Percentiles rank a stretch among this genome's conserved stretches.
These are phyloP conservation scores for Raddia distichophylla DNA, from an alignment of 176 grass and related monocot genomes.

Conservation along the genomic window DNA sequence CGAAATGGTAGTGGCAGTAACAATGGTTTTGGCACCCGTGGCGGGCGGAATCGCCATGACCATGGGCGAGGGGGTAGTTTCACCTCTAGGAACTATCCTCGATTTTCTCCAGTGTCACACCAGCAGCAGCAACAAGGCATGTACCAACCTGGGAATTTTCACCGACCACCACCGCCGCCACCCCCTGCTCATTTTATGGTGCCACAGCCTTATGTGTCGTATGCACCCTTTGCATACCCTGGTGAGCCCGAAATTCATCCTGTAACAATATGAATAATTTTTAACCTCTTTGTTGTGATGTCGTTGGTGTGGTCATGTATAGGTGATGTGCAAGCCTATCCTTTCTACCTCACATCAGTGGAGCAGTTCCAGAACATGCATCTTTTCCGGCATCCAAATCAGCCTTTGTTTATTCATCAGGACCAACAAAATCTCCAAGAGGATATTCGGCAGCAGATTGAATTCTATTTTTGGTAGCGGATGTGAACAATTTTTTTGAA, in stretches of 20 bases:
- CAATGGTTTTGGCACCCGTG: constrained; percentile 44
- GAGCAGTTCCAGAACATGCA: constrained; percentile 63
- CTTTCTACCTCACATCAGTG: constrained; percentile 48
- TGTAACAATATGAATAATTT: not conserved
- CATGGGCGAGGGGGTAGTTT: constrained; percentile 53
- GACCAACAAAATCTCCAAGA: constrained; percentile 44
- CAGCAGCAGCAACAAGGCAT: constrained; percentile 37
- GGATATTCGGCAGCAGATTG: constrained; percentile 62
- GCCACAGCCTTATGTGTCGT: constrained; percentile 41
- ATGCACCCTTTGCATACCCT: constrained; percentile 46
- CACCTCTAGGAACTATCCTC: constrained; percentile 44
- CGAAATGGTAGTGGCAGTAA: constrained; percentile 32
- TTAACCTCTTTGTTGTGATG: constrained; percentile 27
- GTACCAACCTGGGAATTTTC: constrained; percentile 48
- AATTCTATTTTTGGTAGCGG: constrained; percentile 88
- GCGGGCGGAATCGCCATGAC: constrained; percentile 54
- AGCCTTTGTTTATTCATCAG: constrained; percentile 37
- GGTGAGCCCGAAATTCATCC: constrained; percentile 40
- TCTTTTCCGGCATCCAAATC: constrained; percentile 45
- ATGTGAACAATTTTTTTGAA: constrained; percentile 17
- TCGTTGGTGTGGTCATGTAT: constrained; percentile 31
- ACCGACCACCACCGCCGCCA: constrained; percentile 14
- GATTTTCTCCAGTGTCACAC: not conserved
- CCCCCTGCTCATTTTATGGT: constrained; percentile 42
- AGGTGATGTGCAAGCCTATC: constrained; percentile 41